Base-by-base conservation (phyloP, 441 rosid genomes). In the Kokia cookei region DNA sequence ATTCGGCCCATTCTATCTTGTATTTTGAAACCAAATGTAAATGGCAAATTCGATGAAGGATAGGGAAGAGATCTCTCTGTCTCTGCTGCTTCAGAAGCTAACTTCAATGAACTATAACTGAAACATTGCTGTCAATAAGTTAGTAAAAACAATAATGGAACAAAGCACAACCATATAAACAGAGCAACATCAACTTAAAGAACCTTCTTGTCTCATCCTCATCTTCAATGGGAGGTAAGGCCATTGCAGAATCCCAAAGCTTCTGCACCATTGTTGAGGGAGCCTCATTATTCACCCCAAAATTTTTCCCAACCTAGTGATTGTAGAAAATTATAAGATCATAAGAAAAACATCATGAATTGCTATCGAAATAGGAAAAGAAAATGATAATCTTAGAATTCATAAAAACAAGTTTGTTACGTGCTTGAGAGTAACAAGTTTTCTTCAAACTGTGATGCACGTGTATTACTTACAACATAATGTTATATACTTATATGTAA, bases 191-290 rank as follows among this genome's bases (percentile, higher is more conserved):
- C 69, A 74, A 63, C 48, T 58, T 10, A 64, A 66, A 6, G 73
- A 27, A 96, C 99, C 99, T 93, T 53, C 87, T 84, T 0, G 89
- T 72, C 37, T 96, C 99, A 24, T 90, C 95, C 3, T 93, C 96
- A 0, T 93, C 98, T 37, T 88, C 99, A 69, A 78, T 65, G 55
- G 92, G 92, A 81, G 91, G 85, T 67, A 85, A 74, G 32, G 90
- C 90, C 93, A 93, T 89, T 50, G 98, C 97, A 50, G 99, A 93
- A 86, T 96, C 99, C 98, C 99, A 96, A 85, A 96, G 92, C 81
- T 89, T 96, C 70, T 96, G 98, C 97, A 93, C 92, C 96, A 92
- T 85, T n/a, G 96, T 78, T 87, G 81, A 87, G 43, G 94, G 80
- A 61, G 92, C 84, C 85, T 96, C 99, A 72, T 78, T 89, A 70